phyloP scores from a whole-genome alignment of 2,329 filamentous ascomycete genomes.

The Penicillium olsonii region DNA sequence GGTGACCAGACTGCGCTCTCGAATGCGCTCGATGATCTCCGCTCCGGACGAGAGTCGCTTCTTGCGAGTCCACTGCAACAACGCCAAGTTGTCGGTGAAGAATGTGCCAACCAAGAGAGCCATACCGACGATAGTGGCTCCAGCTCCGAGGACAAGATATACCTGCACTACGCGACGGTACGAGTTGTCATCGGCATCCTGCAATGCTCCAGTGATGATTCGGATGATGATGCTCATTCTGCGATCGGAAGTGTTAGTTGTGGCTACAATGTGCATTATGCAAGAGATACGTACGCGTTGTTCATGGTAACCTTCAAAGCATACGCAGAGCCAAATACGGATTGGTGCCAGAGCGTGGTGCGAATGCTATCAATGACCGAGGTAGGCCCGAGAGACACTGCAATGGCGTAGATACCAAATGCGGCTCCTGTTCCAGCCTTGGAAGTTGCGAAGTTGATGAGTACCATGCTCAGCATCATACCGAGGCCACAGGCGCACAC shows the following conservation, averaged over 20 bases:
- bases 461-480: slow-evolving; percentile 56
- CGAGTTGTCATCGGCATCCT: slow-evolving; percentile 59
- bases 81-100: slow-evolving; percentile 46
- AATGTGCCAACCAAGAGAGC: slow-evolving; percentile 44
- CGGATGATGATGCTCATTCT: slow-evolving; percentile 62
- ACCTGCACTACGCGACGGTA: slow-evolving; percentile 59
- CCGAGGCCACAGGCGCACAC: slow-evolving; percentile 50
- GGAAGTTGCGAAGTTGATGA: slow-evolving; percentile 55
- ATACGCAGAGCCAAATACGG: slow-evolving; percentile 62
- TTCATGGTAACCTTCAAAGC: slow-evolving; percentile 63
- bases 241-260: neutral
- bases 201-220: slow-evolving; percentile 59
- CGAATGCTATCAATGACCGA: slow-evolving; percentile 63
- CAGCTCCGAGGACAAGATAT: slow-evolving; percentile 57
- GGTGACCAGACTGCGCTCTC: slow-evolving; percentile 43
- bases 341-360: slow-evolving; percentile 61
- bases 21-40: slow-evolving; percentile 46
- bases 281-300: slow-evolving; percentile 46
- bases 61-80: slow-evolving; percentile 61
- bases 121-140: slow-evolving; percentile 50
- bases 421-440: slow-evolving; percentile 57
- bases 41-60: slow-evolving; percentile 50
- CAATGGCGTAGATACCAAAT: slow-evolving; percentile 62
- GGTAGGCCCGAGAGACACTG: slow-evolving; percentile 57
- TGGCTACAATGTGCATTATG: neutral